These are phyloP conservation scores for grape (Vitis vinifera) DNA, from an alignment of 164 flowering plant species.

Conservation along the genomic window ASM3070453v1 NC_081816.1:2457501-2458000, in stretches of 20 bases:
- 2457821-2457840: constrained; percentile 94
- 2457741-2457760: not conserved
- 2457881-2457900: not conserved
- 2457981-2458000: not conserved
- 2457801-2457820: constrained; percentile 74
- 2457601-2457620: too few species aligned
- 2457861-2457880: constrained; percentile 77
- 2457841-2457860: constrained; percentile 93
- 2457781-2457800: constrained; percentile 70
- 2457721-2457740: not conserved
- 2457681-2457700: not conserved
- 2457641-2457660: too few species aligned
- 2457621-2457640: too few species aligned
- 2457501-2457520: too few species aligned
- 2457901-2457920: not conserved
- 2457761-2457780: constrained; percentile 25
- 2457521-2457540: too few species aligned
- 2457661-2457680: too few species aligned
- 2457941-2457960: too few species aligned
- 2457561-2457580: too few species aligned
- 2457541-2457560: too few species aligned
- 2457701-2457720: not conserved
- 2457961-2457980: too few species aligned
- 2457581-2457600: too few species aligned
- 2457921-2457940: not conserved